Evolutionary conservation across 371 early-diverging fungal species (phyloP), one percentile per base, ranked within the genome.

Genomic region (Mortierella sp.): DNA sequence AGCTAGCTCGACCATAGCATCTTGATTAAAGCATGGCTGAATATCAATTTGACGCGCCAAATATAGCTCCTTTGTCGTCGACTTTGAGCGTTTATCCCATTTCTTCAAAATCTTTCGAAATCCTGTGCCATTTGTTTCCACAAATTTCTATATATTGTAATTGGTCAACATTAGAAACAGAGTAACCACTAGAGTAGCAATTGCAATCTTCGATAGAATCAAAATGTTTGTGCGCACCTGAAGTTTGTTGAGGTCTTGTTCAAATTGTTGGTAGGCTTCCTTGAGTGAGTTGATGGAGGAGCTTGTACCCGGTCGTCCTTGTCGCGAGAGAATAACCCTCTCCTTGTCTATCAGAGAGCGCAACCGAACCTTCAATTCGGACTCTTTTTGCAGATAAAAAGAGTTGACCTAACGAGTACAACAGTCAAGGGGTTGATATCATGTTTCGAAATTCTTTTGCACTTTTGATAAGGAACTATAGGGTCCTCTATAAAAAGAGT

Each of bases 31-130:
- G 82, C 96, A 96, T 1, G 97, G 96, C 83, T 97, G 98, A 47
- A 97, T 92, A 65, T 97, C 97, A 49, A 97, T 89, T 76, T 98
- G 98, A 8, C 97, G 91, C 2, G 96, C 91, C 19, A 98, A 88
- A 74, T 97, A 98, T 28, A 97, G 89, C 76, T 98, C 98, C 83
- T 97, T 97, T 19, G 96, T 98, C 28, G 91, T 93, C 2, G 96
- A 94, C 84, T 96, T 96, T 23, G 95, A 92, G 28, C 97, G 93
- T 85, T 98, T 98, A 86, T 98, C 99, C 96, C 96, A 98, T 83
- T 98, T 98, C 75, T 98, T 98, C 60, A 98, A 83, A 55, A 98
- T 98, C 87, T 98, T 98, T 29, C 96, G 84, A 73, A 98, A 98
- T 1, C 98, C 99, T 23, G 96, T 95, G 34, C 92, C 94, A 78